Base-by-base conservation (phyloP, 805 yeast genomes). In the Saccharomycopsis sp. region DNA sequence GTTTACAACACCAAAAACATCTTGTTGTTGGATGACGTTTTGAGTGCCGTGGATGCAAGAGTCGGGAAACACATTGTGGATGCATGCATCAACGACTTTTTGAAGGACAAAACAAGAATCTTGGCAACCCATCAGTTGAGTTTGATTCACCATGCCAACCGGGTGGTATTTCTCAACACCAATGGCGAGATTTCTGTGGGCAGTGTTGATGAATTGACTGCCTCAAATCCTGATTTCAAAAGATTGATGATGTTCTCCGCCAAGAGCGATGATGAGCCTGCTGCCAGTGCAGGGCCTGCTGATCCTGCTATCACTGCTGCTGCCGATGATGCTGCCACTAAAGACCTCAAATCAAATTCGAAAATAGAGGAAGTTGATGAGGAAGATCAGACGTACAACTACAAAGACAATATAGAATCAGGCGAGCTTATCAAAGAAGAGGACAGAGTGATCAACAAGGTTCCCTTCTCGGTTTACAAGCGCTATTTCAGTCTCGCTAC, bases 91-190 rank as follows among this genome's bases (percentile, higher is more conserved):
- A 40, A 67, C 46, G 82, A 77, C 0, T 49, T 71, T 33, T 53
- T 81, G 46, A 58, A 57, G 34, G 59, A 59, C 10, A 70, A 67
- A 49, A 82, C 89, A 1, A 64, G 86, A 47, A 50, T 82, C 21
- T 64, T 81, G 56, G 86, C 87, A 3, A 82, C 92, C 0, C 92
- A 81, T 56, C 88, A 82, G 56, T 63, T 82, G 45, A 71, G 80
- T 25, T 64, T 80, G 46, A 68, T 81, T 43, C 65, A 68, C 12
- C 58, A 68, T 36, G 87, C 87, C 8, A 81, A 78, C 54, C 62
- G 74, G 30, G 63, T 81, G 27, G 62, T 82, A 3, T 80, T 75
- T 48, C 57, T 80, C 51, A 65, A 68, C 44, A 34, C 38, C 8
- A 73, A 71, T 48, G 82, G 84, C 2, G 52, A 69, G 0, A 58